Conservation (phyloP, 345 rosid genomes). For the Odontarrhena argentea region DNA sequence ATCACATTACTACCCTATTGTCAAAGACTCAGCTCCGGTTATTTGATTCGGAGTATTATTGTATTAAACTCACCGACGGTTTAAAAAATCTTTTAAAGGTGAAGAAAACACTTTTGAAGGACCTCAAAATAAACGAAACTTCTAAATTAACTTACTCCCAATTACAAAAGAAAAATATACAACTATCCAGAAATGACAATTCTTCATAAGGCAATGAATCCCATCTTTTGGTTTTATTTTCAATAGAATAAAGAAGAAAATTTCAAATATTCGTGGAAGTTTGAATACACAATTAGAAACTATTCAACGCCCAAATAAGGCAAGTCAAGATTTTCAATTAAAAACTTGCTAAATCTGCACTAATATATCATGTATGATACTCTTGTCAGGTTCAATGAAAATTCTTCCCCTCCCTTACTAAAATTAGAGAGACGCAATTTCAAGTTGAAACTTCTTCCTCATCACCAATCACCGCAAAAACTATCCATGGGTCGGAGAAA, state of each 20-base stretch:
- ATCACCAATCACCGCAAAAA: constrained; percentile 18
- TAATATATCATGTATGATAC: constrained; percentile 24
- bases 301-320: constrained; percentile 30
- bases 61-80: too few species aligned
- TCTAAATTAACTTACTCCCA: not conserved
- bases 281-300: constrained; percentile 35
- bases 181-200: not conserved
- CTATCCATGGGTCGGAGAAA: constrained; percentile 59
- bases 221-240: not conserved
- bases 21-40: too few species aligned
- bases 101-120: too few species aligned
- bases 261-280: constrained; percentile 5
- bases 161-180: not conserved
- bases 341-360: constrained; percentile 37
- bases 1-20: too few species aligned
- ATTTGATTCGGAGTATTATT: too few species aligned
- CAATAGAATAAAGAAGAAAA: not conserved
- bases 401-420: constrained; percentile 21
- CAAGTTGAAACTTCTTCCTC: not conserved
- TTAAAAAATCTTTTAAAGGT: too few species aligned
- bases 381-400: constrained; percentile 34
- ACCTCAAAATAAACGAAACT: too few species aligned
- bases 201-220: constrained; percentile 26
- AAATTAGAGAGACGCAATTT: constrained; percentile 16
- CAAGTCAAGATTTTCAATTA: constrained; percentile 35